phyloP scores from a whole-genome alignment of 2,329 filamentous ascomycete species.

The Fragosphaeria purpurea region DNA sequence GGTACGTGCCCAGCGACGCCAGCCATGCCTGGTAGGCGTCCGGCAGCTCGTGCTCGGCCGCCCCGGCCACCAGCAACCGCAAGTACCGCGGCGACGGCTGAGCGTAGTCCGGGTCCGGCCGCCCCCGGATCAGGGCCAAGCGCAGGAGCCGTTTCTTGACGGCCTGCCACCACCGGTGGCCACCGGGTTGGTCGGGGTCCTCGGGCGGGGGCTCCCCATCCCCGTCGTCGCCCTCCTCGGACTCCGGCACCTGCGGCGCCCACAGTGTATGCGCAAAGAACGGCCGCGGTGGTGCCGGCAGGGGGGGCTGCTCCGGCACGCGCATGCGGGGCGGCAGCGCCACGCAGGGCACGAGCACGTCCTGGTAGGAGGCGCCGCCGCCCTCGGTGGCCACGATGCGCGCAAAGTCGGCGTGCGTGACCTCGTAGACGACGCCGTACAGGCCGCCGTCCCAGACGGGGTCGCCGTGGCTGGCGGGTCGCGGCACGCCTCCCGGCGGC shows the following conservation, averaged over 20 bases:
- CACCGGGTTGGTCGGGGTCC: constrained; percentile 8
- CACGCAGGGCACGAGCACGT: constrained; percentile 71
- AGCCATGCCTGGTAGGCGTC: constrained; percentile 69
- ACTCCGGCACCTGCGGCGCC: constrained; percentile 44
- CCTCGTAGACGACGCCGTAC: constrained; percentile 91
- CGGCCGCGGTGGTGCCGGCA: constrained; percentile 40
- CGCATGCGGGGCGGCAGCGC: constrained; percentile 46
- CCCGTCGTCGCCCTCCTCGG: constrained; percentile 11
- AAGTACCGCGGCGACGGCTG: constrained; percentile 80
- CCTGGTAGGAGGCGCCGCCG: constrained; percentile 72
- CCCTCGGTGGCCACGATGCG: constrained; percentile 88
- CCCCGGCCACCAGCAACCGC: constrained; percentile 68
- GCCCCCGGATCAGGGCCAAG: constrained; percentile 34
- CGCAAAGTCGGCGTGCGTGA: constrained; percentile 70
- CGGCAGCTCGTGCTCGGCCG: constrained; percentile 69
- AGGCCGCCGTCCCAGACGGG: constrained; percentile 67
- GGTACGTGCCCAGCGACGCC: constrained; percentile 57
- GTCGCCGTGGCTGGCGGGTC: constrained; percentile 36
- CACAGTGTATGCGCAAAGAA: constrained; percentile 84
- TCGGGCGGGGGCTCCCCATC: constrained; percentile 8
- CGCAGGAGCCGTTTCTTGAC: constrained; percentile 23
- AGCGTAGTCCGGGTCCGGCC: constrained; percentile 61
- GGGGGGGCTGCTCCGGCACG: constrained; percentile 57
- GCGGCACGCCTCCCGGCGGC: not conserved
- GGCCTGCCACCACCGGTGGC: constrained; percentile 27